Percentiles rank a stretch among this genome's conserved stretches.
Evolutionary conservation across 2,329 filamentous ascomycete species (phyloP).

Genomic region (Hypoxylon sp.): DNA sequence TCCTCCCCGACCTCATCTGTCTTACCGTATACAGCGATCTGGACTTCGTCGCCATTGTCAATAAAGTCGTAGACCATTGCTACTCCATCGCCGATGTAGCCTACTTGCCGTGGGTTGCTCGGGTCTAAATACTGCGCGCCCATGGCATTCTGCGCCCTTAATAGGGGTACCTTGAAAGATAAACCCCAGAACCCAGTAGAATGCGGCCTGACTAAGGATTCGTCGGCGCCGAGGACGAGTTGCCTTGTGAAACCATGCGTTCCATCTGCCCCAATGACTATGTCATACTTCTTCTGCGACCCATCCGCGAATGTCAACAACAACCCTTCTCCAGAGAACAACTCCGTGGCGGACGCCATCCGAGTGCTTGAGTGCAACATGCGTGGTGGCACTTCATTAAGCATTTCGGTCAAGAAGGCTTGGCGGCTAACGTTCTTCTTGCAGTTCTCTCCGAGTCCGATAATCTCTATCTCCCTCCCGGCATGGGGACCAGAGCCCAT

Average conservation of each 20-base stretch:
- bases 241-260: slow-evolving; percentile 46
- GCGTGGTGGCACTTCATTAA: slow-evolving; percentile 47
- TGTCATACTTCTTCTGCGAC: slow-evolving; percentile 51
- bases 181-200: slow-evolving; percentile 52
- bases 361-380: slow-evolving; percentile 50
- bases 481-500: slow-evolving; percentile 46
- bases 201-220: slow-evolving; percentile 42
- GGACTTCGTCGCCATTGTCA: slow-evolving; percentile 50
- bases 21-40: slow-evolving; percentile 47
- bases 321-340: slow-evolving; percentile 37
- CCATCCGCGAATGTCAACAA: slow-evolving; percentile 50
- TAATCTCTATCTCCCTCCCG: slow-evolving; percentile 43
- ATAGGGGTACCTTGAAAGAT: slow-evolving; percentile 49
- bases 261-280: slow-evolving; percentile 52
- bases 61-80: slow-evolving; percentile 49
- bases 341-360: slow-evolving; percentile 47
- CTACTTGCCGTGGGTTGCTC: slow-evolving; percentile 44
- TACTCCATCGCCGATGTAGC: slow-evolving; percentile 52
- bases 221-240: slow-evolving; percentile 48
- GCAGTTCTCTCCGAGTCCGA: slow-evolving; percentile 21
- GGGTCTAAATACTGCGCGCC: slow-evolving; percentile 49
- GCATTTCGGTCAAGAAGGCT: slow-evolving; percentile 49
- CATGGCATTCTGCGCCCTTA: slow-evolving; percentile 49
- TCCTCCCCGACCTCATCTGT: slow-evolving; percentile 30
- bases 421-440: slow-evolving; percentile 50